Percentiles rank a stretch among this genome's conserved stretches.
Conservation (phyloP, 1,139 yeast genomes). For the Yamadazyma membranifaciens region DNA sequence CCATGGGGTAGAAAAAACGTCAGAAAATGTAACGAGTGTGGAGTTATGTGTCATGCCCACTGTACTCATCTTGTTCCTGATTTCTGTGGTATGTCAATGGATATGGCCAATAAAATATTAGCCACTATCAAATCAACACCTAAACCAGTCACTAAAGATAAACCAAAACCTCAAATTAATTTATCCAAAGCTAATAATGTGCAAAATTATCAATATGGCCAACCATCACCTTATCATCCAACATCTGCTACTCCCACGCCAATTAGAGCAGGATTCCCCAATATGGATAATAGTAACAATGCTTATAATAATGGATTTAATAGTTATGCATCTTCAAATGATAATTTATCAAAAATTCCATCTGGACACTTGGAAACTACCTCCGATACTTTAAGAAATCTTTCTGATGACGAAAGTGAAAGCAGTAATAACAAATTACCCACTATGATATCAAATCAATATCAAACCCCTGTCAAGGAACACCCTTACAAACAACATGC, state of each 20-base stretch:
- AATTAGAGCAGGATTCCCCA: constrained; percentile 14
- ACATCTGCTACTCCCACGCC: constrained; percentile 9
- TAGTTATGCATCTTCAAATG: too few species aligned
- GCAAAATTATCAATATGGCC: not conserved
- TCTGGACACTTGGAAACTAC: constrained; percentile 6
- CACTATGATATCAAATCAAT: constrained; percentile 31
- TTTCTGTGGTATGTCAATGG: constrained; percentile 98
- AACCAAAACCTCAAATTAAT: constrained; percentile 1
- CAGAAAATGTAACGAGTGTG: constrained; percentile 94
- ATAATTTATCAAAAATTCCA: constrained; percentile 10
- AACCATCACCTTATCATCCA: not conserved
- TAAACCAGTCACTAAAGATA: constrained; percentile 26
- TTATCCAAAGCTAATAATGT: not conserved
- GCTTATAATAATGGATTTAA: too few species aligned
- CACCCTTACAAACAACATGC: constrained; percentile 24
- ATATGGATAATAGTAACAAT: constrained; percentile 12
- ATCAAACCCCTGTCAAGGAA: constrained; percentile 31
- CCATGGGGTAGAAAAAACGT: constrained; percentile 95
- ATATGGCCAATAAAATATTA: constrained; percentile 87
- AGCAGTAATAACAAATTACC: constrained; percentile 26
- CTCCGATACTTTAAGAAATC: constrained; percentile 6
- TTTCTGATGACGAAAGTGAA: constrained; percentile 28
- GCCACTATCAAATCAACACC: constrained; percentile 83
- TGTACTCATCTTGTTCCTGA: constrained; percentile 96
- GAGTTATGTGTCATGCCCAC: constrained; percentile 87